Base-by-base conservation (phyloP, 2,329 filamentous ascomycete species). In the Trichophyton equinum region DNA sequence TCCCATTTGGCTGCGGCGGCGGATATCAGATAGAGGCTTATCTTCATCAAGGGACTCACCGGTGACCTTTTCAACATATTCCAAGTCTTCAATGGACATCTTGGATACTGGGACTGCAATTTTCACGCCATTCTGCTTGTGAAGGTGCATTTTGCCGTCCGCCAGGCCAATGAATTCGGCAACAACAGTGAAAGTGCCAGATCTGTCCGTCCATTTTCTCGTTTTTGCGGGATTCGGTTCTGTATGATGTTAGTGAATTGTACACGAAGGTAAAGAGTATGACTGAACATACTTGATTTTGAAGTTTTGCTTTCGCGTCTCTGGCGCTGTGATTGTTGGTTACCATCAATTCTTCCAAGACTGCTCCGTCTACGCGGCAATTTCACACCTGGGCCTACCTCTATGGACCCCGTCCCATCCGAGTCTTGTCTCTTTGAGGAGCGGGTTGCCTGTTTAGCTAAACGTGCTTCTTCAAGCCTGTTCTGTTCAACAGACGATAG, bases 71-170 rank as follows among this genome's bases (percentile, higher is more conserved):
- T 99, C 94, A 61, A 99, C 92, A 68, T 95, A 97, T 74, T 96
- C 92, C 44, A 99, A 80, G 74, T 99, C 94, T 69, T 92, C 88
- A 47, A 91, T 81, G 0, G 92, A 95, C 94, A 99, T 99, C 73
- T 99, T 99, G 44, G 85, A 80, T 30, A 97, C 84, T 1, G 94
- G 94, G 3, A 99, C 94, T 7, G 94, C 94, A 74, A 99, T 99
- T 75, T 97, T 97, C 68, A 99, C 91, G 42, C 94, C 94, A 71
- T 99, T 99, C 75, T 90, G 82, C 77, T 99, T 99, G 78, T 99
- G 94, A 22, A 99, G 79, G 74, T 99, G 95, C 66, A 99, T 95
- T 75, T 97, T 97, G 65, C 91, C 90, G 71, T 97, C 94, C 72
- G 90, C 90, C 59, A 97, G 81, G 30, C 91, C 92, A 58, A 99